phyloP scores from a whole-genome alignment of 2,329 filamentous ascomycete genomes.

The Stagonosporopsis rhizophila region DNA sequence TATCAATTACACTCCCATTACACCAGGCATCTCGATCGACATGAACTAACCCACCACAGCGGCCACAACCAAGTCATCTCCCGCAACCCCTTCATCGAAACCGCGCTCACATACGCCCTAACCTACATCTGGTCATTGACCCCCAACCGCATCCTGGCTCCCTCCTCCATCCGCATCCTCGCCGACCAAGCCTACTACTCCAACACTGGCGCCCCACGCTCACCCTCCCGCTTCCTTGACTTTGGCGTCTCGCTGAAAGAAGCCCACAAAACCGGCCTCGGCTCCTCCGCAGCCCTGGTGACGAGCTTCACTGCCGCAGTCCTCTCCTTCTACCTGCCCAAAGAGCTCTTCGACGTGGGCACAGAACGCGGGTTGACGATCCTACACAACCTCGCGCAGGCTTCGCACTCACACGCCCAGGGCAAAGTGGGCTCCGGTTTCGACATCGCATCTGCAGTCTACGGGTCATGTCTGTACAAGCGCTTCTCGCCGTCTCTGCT shows the following conservation, averaged over 20 bases:
- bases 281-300: constrained; percentile 92
- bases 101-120: constrained; percentile 83
- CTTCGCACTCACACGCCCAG: constrained; percentile 92
- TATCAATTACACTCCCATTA: too few relatives aligned
- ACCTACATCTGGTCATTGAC: constrained; percentile 72
- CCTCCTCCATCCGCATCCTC: constrained; percentile 81
- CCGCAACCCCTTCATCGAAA: constrained; percentile 89
- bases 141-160: constrained; percentile 63
- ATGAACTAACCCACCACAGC: constrained; percentile 23
- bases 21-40: neutral
- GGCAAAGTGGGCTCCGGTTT: constrained; percentile 97
- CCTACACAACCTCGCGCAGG: constrained; percentile 93
- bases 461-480: constrained; percentile 87
- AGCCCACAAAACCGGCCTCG: constrained; percentile 94
- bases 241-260: constrained; percentile 77
- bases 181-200: constrained; percentile 99
- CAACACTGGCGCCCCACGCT: constrained; percentile 33
- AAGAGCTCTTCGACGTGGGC: constrained; percentile 62
- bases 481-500: constrained; percentile 88
- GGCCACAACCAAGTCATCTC: constrained; percentile 52
- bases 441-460: constrained; percentile 91
- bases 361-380: constrained; percentile 63
- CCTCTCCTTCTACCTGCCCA: constrained; percentile 75
- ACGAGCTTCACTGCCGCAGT: constrained; percentile 83
- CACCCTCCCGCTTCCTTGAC: constrained; percentile 69